Conservation (phyloP, 306 rosid genomes). For the Herpetospermum pedunculosum region DNA sequence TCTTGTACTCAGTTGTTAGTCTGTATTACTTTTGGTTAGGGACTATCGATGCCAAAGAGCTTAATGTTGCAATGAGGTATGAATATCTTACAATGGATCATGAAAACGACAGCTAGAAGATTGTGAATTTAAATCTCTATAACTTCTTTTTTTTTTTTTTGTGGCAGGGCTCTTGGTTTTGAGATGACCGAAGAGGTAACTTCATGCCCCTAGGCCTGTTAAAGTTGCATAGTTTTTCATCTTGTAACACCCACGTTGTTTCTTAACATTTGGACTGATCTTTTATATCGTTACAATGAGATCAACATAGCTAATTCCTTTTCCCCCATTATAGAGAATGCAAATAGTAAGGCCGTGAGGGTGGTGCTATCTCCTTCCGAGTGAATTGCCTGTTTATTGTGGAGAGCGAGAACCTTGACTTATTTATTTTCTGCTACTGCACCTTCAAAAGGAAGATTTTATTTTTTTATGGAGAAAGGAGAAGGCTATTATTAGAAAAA, state of each 20-base stretch:
- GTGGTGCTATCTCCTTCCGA: neutral
- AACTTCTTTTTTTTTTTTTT: conserved; percentile 9
- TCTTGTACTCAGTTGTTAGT: neutral
- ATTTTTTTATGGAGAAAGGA: neutral
- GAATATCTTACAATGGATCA: conserved; percentile 5
- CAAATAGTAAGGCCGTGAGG: neutral
- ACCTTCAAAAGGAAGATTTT: neutral
- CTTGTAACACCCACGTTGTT: neutral
- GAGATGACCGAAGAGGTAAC: conserved; percentile 98
- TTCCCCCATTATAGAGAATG: neutral
- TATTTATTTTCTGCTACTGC: neutral
- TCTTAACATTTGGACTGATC: neutral
- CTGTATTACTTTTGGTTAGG: conserved; percentile 28
- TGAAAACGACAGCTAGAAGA: neutral
- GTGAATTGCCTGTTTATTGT: neutral
- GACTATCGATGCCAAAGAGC: conserved; percentile 89
- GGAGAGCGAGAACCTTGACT: neutral
- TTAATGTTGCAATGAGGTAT: conserved; percentile 96
- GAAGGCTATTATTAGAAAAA: neutral
- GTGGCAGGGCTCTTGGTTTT: conserved; percentile 92
- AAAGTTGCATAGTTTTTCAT: neutral
- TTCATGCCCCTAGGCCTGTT: neutral
- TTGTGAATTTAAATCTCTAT: conserved; percentile 5
- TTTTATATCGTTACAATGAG: neutral
- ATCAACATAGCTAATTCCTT: neutral